Evolutionary conservation across 2,329 filamentous ascomycete species (phyloP).

Genomic region (Neofusicoccum kwambonambiense): DNA sequence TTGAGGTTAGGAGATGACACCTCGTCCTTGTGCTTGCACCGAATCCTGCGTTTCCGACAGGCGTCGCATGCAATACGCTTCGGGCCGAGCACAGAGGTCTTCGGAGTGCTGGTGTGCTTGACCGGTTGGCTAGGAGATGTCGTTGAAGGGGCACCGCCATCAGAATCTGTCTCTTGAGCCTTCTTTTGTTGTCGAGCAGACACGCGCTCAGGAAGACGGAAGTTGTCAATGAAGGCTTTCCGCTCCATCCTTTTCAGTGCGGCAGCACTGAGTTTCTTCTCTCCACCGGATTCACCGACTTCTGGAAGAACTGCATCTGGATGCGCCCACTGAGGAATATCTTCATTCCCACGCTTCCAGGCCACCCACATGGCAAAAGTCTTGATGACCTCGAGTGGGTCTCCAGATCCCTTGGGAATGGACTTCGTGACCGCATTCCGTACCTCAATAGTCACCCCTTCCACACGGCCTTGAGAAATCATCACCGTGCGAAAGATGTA

Average conservation of each 20-base stretch:
- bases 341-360: constrained; percentile 66
- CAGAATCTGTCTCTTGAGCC: constrained; percentile 21
- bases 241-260: constrained; percentile 57
- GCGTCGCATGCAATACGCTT: constrained; percentile 62
- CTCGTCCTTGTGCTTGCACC: constrained; percentile 63
- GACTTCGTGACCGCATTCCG: constrained; percentile 61
- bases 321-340: constrained; percentile 61
- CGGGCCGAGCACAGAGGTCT: constrained; percentile 59
- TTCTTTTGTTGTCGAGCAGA: constrained; percentile 39
- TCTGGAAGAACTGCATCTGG: constrained; percentile 55
- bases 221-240: constrained; percentile 47
- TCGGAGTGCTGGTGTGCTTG: constrained; percentile 49
- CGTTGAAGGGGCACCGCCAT: neutral
- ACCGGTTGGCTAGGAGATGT: constrained; percentile 25
- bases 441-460: constrained; percentile 58
- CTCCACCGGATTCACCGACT: constrained; percentile 27
- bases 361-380: constrained; percentile 65
- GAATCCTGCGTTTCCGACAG: constrained; percentile 61
- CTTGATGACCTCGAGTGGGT: constrained; percentile 60
- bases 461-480: constrained; percentile 60
- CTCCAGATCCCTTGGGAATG: constrained; percentile 62
- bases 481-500: constrained; percentile 64
- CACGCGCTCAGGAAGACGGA: constrained; percentile 41
- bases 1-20: constrained; percentile 28
- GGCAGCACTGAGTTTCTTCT: constrained; percentile 57